A percentile compares a stretch with the other conserved stretches of the same genome.
phyloP scores from a whole-genome alignment of 192 early-diverging fungal genomes.

The Funneliformis mosseae region DNA sequence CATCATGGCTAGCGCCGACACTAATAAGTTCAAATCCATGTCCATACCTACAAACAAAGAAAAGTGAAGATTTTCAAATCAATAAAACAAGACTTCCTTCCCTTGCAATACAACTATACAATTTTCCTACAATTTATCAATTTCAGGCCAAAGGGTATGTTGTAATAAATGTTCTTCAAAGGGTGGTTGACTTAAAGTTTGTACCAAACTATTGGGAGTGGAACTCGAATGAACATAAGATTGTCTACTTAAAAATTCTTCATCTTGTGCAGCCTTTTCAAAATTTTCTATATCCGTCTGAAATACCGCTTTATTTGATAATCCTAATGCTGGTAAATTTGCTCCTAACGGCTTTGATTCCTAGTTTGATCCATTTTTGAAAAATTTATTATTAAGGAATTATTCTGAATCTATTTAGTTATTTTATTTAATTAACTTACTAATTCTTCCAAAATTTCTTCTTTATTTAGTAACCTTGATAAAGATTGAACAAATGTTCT shows the following conservation, averaged over 20 bases:
- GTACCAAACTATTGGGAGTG: conserved; percentile 43
- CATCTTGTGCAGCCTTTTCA: conserved; percentile 55
- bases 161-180: conserved; percentile 89
- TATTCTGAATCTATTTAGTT: not conserved
- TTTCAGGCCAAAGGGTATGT: conserved; percentile 95
- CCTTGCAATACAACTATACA: not conserved
- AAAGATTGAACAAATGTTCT: conserved; percentile 73
- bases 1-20: conserved; percentile 72
- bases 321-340: conserved; percentile 85
- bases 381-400: not conserved
- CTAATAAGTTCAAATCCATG: conserved; percentile 91
- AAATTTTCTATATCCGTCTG: conserved; percentile 51
- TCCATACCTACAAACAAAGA: conserved; percentile 61
- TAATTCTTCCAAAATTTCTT: conserved; percentile 43
- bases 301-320: conserved; percentile 94
- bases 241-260: conserved; percentile 59
- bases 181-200: conserved; percentile 65
- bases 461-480: conserved; percentile 49
- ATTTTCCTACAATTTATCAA: conserved; percentile 78
- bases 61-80: not conserved
- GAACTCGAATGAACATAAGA: conserved; percentile 58
- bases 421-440: conserved; percentile 33
- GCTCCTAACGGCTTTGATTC: conserved; percentile 71
- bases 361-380: conserved; percentile 23
- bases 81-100: not conserved